phyloP scores from a whole-genome alignment of 75 land plant genomes.

The Selaginella moellendorffii region DNA sequence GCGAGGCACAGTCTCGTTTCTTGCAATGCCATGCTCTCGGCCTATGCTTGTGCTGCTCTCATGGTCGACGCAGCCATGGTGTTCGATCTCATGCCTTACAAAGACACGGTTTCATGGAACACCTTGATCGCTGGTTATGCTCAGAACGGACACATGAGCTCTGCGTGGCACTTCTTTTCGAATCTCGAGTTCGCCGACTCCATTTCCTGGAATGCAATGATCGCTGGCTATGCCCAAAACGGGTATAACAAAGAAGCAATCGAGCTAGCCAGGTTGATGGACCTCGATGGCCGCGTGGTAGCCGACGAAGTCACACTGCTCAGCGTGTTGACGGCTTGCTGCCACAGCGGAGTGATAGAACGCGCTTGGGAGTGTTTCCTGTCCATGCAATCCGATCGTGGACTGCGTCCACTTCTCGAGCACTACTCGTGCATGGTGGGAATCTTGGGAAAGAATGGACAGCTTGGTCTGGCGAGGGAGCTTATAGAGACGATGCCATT shows the following conservation, averaged over 20 bases:
- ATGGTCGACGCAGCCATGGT: neutral
- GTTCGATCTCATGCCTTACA: neutral
- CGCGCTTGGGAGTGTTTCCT: neutral
- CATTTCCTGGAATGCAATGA: neutral
- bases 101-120: neutral
- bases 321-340: neutral
- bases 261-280: neutral
- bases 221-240: slow-evolving; percentile 4
- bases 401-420: neutral
- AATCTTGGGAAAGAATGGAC: neutral
- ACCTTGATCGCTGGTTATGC: neutral
- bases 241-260: neutral
- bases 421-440: slow-evolving; percentile 5
- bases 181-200: neutral
- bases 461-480: neutral
- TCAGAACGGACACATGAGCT: neutral
- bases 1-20: neutral
- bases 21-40: neutral
- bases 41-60: neutral
- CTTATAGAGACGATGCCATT: neutral
- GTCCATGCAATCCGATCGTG: neutral
- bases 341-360: neutral
- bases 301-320: neutral
- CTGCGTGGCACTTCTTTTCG: neutral
- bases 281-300: neutral